Conservation (phyloP, 768 basidiomycete genomes). For the Podaxis pistillaris region DNA sequence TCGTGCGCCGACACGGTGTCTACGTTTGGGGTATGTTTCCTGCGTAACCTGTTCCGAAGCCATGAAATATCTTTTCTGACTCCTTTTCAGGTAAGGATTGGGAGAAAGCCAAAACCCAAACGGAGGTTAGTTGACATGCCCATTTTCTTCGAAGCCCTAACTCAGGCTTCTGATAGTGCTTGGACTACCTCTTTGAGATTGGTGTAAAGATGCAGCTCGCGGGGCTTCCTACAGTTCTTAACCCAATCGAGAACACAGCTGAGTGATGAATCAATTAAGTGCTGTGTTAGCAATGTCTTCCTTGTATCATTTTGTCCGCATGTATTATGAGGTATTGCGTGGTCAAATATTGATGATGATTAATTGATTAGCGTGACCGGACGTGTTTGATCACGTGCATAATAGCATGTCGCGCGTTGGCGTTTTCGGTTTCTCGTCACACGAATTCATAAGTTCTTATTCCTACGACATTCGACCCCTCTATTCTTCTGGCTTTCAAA, state of each 20-base stretch:
- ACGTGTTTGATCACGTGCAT: background rate
- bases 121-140: slow-evolving; percentile 50
- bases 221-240: slow-evolving; percentile 48
- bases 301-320: too few relatives aligned
- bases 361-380: background rate
- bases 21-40: slow-evolving; percentile 74
- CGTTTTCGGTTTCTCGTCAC: background rate
- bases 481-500: background rate
- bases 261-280: background rate
- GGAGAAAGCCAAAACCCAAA: slow-evolving; percentile 89
- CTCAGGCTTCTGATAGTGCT: slow-evolving; percentile 48
- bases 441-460: background rate
- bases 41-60: background rate
- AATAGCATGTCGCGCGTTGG: background rate
- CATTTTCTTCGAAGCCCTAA: background rate
- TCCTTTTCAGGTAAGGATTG: slow-evolving; percentile 55
- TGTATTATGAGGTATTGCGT: too few relatives aligned
- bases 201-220: slow-evolving; percentile 79
- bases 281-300: background rate
- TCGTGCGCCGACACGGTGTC: slow-evolving; percentile 78
- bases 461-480: background rate
- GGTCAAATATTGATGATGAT: too few relatives aligned
- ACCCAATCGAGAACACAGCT: slow-evolving; percentile 6
- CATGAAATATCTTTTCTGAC: slow-evolving; percentile 8
- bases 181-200: slow-evolving; percentile 90